Percentiles rank a stretch among this genome's conserved stretches.
These are phyloP conservation scores for Suillus hirtellus DNA, from an alignment of 768 basidiomycete genomes.

Conservation along the genomic window DNA sequence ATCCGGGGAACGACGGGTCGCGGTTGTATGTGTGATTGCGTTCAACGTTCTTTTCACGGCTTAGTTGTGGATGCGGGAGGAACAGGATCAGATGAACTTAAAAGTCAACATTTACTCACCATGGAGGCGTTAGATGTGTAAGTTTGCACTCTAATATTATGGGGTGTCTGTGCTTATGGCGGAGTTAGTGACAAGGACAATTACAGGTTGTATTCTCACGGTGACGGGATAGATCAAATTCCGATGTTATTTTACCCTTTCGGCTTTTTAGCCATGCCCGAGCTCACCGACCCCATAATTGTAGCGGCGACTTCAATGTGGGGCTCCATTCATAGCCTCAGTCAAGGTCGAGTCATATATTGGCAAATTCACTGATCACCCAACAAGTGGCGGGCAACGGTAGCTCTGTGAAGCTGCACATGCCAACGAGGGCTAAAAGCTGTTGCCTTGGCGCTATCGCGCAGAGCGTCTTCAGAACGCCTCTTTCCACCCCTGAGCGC, in stretches of 20 bases:
- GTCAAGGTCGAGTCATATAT: slow-evolving; percentile 40
- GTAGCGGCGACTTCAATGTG: slow-evolving; percentile 49
- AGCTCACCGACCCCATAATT: slow-evolving; percentile 35
- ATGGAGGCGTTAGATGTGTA: slow-evolving; percentile 32
- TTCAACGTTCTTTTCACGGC: not conserved
- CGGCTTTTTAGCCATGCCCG: slow-evolving; percentile 60
- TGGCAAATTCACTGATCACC: slow-evolving; percentile 40
- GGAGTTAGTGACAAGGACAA: slow-evolving; percentile 23
- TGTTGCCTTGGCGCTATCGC: slow-evolving; percentile 59
- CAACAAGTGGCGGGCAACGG: slow-evolving; percentile 52
- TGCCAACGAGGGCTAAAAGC: slow-evolving; percentile 36
- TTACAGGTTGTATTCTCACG: slow-evolving; percentile 46
- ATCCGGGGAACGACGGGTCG: slow-evolving; percentile 54
- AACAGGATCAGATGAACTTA: slow-evolving; percentile 65
- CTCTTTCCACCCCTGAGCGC: slow-evolving; percentile 51
- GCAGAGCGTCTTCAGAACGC: slow-evolving; percentile 59
- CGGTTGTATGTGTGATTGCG: slow-evolving; percentile 28
- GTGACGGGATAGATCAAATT: slow-evolving; percentile 52
- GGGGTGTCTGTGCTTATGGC: slow-evolving; percentile 39
- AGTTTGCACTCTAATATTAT: not conserved
- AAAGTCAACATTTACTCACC: slow-evolving; percentile 69
- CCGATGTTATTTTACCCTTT: slow-evolving; percentile 61
- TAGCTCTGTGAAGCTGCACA: slow-evolving; percentile 53
- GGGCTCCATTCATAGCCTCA: slow-evolving; percentile 38
- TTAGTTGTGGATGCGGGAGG: slow-evolving; percentile 58